Conservation (phyloP, 257 asterid species). For the Fraxinus cuspidata region DNA sequence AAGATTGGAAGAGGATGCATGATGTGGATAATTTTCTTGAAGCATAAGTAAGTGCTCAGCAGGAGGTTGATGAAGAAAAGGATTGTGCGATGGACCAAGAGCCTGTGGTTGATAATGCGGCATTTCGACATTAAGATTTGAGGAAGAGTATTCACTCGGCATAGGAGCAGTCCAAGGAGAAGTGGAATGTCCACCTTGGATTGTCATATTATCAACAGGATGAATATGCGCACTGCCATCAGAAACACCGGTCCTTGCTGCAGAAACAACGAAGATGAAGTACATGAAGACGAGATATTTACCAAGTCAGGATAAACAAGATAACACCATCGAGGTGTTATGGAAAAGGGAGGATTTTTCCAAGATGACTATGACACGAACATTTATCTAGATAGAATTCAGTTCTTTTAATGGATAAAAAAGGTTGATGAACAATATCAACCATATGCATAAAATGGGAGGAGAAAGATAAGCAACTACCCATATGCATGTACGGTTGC, state of each 20-base stretch:
- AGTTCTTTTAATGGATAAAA: not conserved
- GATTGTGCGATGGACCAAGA: slow-evolving; percentile 49
- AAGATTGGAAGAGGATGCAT: slow-evolving; percentile 59
- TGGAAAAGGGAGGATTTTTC: not conserved
- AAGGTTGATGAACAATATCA: not conserved
- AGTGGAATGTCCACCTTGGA: slow-evolving; percentile 46
- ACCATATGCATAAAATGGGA: not conserved
- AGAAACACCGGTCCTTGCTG: slow-evolving; percentile 43
- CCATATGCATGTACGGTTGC: slow-evolving; percentile 58
- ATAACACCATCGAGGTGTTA: too few relatives aligned
- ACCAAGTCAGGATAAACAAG: not conserved
- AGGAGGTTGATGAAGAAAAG: slow-evolving; percentile 46
- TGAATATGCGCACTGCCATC: slow-evolving; percentile 47
- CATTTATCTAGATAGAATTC: not conserved
- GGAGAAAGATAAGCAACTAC: too few relatives aligned
- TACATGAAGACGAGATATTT: not conserved
- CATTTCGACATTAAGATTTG: slow-evolving; percentile 43
- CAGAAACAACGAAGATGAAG: slow-evolving; percentile 18
- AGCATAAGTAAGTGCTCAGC: slow-evolving; percentile 42
- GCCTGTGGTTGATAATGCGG: slow-evolving; percentile 55
- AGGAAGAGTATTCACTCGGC: slow-evolving; percentile 47
- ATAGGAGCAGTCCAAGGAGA: slow-evolving; percentile 57
- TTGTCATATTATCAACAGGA: slow-evolving; percentile 45
- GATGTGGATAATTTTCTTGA: slow-evolving; percentile 51
- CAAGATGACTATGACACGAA: not conserved